Percentiles rank a stretch among this genome's conserved stretches.
These are phyloP conservation scores for Quercus alba DNA, from an alignment of 306 rosid genomes.

Conservation along the genomic window DNA sequence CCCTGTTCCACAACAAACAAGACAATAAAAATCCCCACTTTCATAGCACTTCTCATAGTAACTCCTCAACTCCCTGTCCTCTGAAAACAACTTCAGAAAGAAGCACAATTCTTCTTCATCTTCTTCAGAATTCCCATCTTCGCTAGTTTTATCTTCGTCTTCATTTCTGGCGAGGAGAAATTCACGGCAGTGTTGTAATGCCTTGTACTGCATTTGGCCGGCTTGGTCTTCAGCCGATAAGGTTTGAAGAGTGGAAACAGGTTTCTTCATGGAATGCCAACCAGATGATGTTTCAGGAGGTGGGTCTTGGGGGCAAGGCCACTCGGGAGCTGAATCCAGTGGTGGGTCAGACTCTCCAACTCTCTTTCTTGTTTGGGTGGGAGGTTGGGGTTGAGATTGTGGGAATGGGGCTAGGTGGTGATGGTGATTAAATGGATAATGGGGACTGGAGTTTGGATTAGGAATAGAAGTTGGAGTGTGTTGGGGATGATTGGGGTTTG, in stretches of 20 bases:
- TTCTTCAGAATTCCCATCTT: conserved; percentile 18
- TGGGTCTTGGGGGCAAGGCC: conserved; percentile 22
- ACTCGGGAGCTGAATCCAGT: conserved; percentile 16
- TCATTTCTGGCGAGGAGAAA: conserved; percentile 12
- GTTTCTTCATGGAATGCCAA: conserved; percentile 36
- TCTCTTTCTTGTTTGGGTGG: neutral
- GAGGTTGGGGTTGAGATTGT: neutral
- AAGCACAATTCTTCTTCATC: conserved; percentile 39
- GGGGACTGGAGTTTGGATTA: neutral
- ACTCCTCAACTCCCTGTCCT: conserved; percentile 47
- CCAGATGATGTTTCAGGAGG: conserved; percentile 28
- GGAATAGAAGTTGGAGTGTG: conserved; percentile 2
- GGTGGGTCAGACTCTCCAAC: conserved; percentile 11
- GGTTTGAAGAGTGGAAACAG: conserved; percentile 7
- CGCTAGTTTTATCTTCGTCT: conserved; percentile 8
- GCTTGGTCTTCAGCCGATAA: conserved; percentile 32
- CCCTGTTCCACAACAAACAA: conserved; percentile 64
- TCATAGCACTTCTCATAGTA: conserved; percentile 48
- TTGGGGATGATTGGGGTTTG: conserved; percentile 1
- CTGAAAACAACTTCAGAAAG: conserved; percentile 43
- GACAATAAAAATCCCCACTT: conserved; percentile 58
- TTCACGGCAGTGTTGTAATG: conserved; percentile 39
- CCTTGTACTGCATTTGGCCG: conserved; percentile 39
- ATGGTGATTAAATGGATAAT: neutral
- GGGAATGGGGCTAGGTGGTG: neutral